Conservation (phyloP, 495 filamentous ascomycete species). For the Penicillium paradoxum region DNA sequence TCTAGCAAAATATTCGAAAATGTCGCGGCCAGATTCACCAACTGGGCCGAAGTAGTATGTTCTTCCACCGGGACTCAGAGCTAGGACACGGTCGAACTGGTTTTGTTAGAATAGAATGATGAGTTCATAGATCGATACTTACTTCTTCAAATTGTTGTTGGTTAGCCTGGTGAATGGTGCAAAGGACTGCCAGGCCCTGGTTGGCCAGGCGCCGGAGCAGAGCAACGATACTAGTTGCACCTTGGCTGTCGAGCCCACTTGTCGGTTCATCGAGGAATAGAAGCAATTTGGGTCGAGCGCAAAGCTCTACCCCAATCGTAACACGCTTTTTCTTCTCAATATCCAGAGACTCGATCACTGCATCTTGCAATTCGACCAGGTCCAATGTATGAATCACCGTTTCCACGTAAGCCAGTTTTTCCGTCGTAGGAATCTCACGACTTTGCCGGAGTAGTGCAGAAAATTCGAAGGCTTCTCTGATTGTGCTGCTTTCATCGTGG, state of each 20-base stretch:
- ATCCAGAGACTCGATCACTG: conserved; percentile 72
- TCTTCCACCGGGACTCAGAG: conserved; percentile 60
- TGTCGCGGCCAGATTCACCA: conserved; percentile 44
- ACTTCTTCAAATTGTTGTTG: conserved; percentile 77
- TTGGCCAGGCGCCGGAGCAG: conserved; percentile 66
- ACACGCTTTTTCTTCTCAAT: conserved; percentile 59
- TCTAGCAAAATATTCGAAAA: conserved; percentile 51
- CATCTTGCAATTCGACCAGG: conserved; percentile 76
- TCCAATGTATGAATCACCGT: conserved; percentile 74
- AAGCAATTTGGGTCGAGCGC: conserved; percentile 65
- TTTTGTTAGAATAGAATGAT: conserved; percentile 36
- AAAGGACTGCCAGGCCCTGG: conserved; percentile 57
- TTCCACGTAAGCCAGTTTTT: conserved; percentile 80
- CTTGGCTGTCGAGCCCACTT: conserved; percentile 70
- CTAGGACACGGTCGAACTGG: conserved; percentile 64
- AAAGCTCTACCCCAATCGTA: conserved; percentile 80
- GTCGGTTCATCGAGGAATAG: conserved; percentile 71
- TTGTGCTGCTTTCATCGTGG: conserved; percentile 75
- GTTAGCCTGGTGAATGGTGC: conserved; percentile 70
- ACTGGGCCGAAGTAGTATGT: conserved; percentile 68
- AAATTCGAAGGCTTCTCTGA: conserved; percentile 83
- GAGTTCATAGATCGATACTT: too few relatives aligned
- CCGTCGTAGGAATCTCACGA: conserved; percentile 54
- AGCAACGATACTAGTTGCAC: conserved; percentile 65
- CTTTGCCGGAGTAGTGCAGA: conserved; percentile 79